Evolutionary conservation across 2,329 filamentous ascomycete genomes (phyloP), one percentile per base, ranked within the genome.

Genomic region (Piedraia hortae): DNA sequence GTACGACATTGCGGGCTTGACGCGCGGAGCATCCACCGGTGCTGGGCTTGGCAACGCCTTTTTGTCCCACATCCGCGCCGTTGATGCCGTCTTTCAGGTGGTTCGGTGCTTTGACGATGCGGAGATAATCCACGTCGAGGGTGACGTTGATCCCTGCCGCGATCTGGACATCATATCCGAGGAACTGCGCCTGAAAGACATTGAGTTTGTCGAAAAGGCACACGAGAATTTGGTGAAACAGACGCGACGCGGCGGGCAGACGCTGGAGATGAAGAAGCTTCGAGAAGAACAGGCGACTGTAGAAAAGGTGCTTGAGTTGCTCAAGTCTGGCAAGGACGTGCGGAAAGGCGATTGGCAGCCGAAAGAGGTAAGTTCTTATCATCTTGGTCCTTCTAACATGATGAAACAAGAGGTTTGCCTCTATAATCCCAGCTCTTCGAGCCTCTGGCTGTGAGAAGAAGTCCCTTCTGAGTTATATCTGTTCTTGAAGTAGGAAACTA

Each of bases 371-470:
- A 51, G 70, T 48, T 25, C 28, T 34, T 21, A 26, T 29, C 31
- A 38, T 33, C 31, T 23, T 13, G 15, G 7, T 20, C 31, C 21
- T 32, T 29, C 21, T 15, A 24, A 46, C 39, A 69, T 90, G 85
- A 93, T 93, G 85, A 93, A 68, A 71, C 89, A 90, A 71, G 85
- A 78, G 75, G 67, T 61, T 56, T 56, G 61, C 74, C 77, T 80
- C 72, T 72, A 78, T 60, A 80, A 89, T 75, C 85, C 85, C 85
- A 97, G 85, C 85, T 97, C 85, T 72, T 90, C 70, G 82, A 93
- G 69, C 7, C 16, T 64, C 61, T 63, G 57, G 62, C 65, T 45
- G 51, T 91, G 82, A 88, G 78, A 91, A 70, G 59, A 73, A 57
- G 53, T 62, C 59, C 58, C 30, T 32, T 40, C 42, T 44, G 41